Evolutionary conservation across 257 asterid species (phyloP), one percentile per base, ranked within the genome.

Genomic region (Ajuga chamaepitys): DNA sequence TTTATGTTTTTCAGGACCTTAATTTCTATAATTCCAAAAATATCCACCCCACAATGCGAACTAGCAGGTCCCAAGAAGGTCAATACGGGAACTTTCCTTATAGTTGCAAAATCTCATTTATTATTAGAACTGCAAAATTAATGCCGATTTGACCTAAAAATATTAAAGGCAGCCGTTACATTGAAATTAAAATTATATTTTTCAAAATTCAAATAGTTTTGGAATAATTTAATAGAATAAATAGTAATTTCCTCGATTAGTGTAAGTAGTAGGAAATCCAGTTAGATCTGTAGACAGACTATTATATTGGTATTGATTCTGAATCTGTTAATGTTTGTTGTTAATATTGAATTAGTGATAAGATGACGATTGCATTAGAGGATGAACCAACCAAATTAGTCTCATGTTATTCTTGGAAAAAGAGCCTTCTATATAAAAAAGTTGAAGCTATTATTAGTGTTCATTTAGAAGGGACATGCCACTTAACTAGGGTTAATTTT

Each of bases 151-250:
- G 78, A 73, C 75, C 68, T n/a, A 67, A 47, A 50, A 70, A 44
- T 13, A 74, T n/a, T n/a, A n/a, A n/a, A 71, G 45, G 60, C 62
- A 72, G 76, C 85, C 76, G 79, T 77, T 79, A 48, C 62, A 26
- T 79, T 73, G 76, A 71, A 72, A 75, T 16, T 34, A 56, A 30
- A 14, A 20, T 38, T 50, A 40, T 41, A 73, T 45, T 38, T 81
- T 81, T 80, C 82, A 57, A 77, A 83, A 71, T 83, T 86, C 86
- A 80, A 83, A 30, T 4, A 81, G 72, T 68, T 73, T 76, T 67
- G 75, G 70, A 71, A 72, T 62, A 25, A 59, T 73, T 50, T 51
- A 22, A 72, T 67, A 20, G 68, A 64, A 64, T 25, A 51, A 60
- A 34, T 30, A 52, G 47, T 28, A 59, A 71, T 25, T 56, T 16